phyloP scores from a whole-genome alignment of 108 stramenopile genomes.

The Pseudonitzschia multiseries region DNA sequence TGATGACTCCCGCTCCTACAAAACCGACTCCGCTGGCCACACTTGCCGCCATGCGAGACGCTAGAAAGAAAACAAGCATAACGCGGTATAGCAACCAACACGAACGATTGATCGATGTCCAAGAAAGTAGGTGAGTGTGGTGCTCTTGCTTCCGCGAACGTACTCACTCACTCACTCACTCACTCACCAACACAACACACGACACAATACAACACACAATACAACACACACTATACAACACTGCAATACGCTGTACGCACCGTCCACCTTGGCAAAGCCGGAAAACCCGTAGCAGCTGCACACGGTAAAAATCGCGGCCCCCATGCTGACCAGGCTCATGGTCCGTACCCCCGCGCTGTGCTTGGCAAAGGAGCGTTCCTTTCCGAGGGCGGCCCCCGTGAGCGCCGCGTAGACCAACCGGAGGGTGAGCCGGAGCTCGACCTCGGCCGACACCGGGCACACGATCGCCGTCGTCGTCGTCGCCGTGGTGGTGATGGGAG shows the following conservation, averaged over 20 bases:
- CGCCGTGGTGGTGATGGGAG: neutral
- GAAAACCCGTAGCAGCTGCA: conserved; percentile 58
- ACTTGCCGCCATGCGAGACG: conserved; percentile 66
- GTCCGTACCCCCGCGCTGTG: conserved; percentile 76
- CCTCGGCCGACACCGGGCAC: conserved; percentile 9
- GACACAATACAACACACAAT: no score
- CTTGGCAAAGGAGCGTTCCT: conserved; percentile 57
- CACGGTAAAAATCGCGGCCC: conserved; percentile 68
- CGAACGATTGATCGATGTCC: no score
- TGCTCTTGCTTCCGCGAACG: no score
- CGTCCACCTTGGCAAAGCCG: conserved; percentile 8
- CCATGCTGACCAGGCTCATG: conserved; percentile 76
- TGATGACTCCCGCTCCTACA: conserved; percentile 82
- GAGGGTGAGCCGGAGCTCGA: conserved; percentile 48
- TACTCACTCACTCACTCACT: no score
- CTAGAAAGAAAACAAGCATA: no score
- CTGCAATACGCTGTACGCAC: no score
- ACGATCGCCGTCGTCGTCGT: no score
- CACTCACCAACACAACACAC: no score
- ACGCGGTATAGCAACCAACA: no score
- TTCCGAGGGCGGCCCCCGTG: conserved; percentile 54
- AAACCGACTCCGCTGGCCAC: conserved; percentile 80
- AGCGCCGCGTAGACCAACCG: conserved; percentile 63
- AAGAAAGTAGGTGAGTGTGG: no score
- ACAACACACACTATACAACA: no score